These are phyloP conservation scores for Beauveria caledonica DNA, from an alignment of 2,329 filamentous ascomycete genomes.

Conservation along the genomic window DNA sequence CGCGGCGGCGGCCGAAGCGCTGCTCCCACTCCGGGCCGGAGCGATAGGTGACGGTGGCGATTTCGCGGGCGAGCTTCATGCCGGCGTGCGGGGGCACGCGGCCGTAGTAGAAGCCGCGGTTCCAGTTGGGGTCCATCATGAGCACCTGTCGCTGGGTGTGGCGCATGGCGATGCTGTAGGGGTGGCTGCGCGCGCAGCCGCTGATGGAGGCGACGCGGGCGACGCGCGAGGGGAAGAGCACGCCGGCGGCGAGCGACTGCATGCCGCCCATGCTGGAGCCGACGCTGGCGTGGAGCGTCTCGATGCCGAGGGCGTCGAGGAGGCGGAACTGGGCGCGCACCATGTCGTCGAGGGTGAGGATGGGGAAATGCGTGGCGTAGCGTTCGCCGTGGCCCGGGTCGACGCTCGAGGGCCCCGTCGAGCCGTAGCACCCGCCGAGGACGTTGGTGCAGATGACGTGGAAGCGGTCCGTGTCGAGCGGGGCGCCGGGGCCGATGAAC, in stretches of 20 bases:
- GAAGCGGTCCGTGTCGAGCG: conserved; percentile 85
- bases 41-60: conserved; percentile 94
- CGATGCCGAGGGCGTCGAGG: conserved; percentile 68
- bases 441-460: conserved; percentile 96
- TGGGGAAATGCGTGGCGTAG: conserved; percentile 92
- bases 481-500: conserved; percentile 83
- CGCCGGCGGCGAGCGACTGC: conserved; percentile 85
- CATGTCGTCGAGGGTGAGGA: conserved; percentile 96
- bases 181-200: conserved; percentile 88
- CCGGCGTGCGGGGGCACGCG: conserved; percentile 83
- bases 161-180: conserved; percentile 97
- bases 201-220: conserved; percentile 80
- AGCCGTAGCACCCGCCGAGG: conserved; percentile 90
- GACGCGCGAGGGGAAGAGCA: conserved; percentile 74
- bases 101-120: conserved; percentile 88
- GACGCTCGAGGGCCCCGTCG: conserved; percentile 79
- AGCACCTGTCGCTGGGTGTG: conserved; percentile 95
- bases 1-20: conserved; percentile 79
- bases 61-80: conserved; percentile 96
- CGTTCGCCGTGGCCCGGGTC: conserved; percentile 81
- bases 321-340: conserved; percentile 89
- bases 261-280: conserved; percentile 98
- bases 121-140: conserved; percentile 99
- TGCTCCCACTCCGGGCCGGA: conserved; percentile 97
- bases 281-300: conserved; percentile 80